phyloP scores from a whole-genome alignment of 225 moss, liverwort and hornwort genomes.

The Marchantia polymorpha region DNA sequence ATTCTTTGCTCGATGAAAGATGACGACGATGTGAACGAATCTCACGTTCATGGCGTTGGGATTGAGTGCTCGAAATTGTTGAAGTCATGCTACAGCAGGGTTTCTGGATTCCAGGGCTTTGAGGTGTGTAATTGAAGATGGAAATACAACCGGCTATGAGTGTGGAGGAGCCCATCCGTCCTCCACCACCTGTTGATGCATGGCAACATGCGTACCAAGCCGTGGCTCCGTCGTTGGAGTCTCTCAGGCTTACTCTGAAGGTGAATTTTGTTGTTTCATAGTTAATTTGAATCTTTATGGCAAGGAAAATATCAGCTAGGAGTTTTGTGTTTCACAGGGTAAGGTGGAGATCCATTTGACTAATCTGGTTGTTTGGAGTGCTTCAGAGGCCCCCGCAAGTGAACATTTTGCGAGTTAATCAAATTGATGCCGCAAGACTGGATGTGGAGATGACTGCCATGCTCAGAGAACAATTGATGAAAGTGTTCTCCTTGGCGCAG shows the following conservation, averaged over 20 bases:
- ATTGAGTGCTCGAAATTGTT: too few relatives aligned
- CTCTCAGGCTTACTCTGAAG: slow-evolving; percentile 54
- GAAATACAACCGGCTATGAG: slow-evolving; percentile 10
- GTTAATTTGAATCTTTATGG: neutral
- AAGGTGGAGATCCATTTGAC: neutral
- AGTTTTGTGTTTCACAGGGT: neutral
- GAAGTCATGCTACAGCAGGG: too few relatives aligned
- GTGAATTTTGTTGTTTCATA: slow-evolving; percentile 24
- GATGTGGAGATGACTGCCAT: slow-evolving; percentile 93
- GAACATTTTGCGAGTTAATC: slow-evolving; percentile 82
- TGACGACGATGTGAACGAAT: too few relatives aligned
- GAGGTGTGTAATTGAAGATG: neutral
- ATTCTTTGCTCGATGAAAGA: too few relatives aligned
- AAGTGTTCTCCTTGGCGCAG: slow-evolving; percentile 84
- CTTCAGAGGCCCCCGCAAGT: slow-evolving; percentile 69
- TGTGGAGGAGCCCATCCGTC: slow-evolving; percentile 6
- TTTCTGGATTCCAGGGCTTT: neutral
- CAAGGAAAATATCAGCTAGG: neutral
- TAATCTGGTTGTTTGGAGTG: neutral
- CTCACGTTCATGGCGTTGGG: too few relatives aligned
- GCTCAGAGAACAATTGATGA: slow-evolving; percentile 86
- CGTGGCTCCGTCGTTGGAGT: slow-evolving; percentile 62
- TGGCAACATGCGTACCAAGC: slow-evolving; percentile 70
- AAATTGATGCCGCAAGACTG: slow-evolving; percentile 86
- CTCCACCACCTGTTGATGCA: slow-evolving; percentile 49